Evolutionary conservation across 306 rosid species (phyloP), one percentile per base, ranked within the genome.

Genomic region (Fagus sylvatica): DNA sequence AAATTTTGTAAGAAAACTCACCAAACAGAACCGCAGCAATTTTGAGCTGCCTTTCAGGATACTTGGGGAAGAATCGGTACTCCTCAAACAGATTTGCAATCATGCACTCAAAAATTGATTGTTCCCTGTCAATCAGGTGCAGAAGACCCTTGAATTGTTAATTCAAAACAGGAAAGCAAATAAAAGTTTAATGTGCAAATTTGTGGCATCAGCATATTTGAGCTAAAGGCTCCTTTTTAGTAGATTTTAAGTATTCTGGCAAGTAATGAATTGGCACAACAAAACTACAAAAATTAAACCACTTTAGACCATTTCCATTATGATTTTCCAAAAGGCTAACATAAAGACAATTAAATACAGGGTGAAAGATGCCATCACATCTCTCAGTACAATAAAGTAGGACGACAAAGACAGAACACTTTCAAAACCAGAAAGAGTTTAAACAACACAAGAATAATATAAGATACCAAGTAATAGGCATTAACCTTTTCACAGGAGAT

Each of bases 21-120:
- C 99, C 99, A 80, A 96, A 96, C 75, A 93, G 91, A 77, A 91
- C 78, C 32, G 98, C 99, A 15, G 98, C 98, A 83, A 96, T 90
- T 90, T 84, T 88, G 62, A 96, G 93, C 81, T 96, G 99, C 85
- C 87, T 88, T 83, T 96, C 99, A 64, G 99, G 99, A 85, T 96
- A 96, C 88, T 91, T 96, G 13, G 96, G 96, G 73, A 93, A 96
- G 87, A 96, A 96, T 66, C 90, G 87, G 81, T 90, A 96, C 89
- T 96, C 98, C 82, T 96, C 99, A 67, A 93, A 96, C 78, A 93
- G 88, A 89, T 96, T 96, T 6, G 91, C 94, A 36, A 90, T 90
- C 99, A 96, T 96, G 88, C 97, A 96, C 42, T 89, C 98, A 62
- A 91, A 96, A 73, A 96, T 90, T 75, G 76, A 81, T 53, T 89